Conservation (phyloP, 306 rosid genomes). For the Arachis hypogaea region DNA sequence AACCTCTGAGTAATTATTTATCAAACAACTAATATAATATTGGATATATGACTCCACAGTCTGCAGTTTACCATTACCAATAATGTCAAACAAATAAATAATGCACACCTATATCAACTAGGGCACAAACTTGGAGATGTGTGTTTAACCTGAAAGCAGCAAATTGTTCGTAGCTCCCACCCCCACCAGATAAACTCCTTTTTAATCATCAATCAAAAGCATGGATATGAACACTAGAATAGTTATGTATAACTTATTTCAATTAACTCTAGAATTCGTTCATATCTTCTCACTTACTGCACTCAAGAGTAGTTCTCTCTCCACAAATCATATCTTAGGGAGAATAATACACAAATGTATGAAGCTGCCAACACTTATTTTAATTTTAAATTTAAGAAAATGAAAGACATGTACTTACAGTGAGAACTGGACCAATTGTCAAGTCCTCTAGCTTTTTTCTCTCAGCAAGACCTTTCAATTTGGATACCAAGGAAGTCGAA, state of each 20-base stretch:
- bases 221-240: neutral
- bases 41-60: neutral
- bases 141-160: slow-evolving; percentile 17
- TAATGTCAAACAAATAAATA: neutral
- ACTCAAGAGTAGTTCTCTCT: too few relatives aligned
- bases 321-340: too few relatives aligned
- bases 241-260: neutral
- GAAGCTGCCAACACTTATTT: too few relatives aligned
- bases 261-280: slow-evolving; percentile 13
- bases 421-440: too few relatives aligned
- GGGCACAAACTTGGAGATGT: neutral
- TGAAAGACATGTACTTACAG: too few relatives aligned
- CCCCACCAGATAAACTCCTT: neutral
- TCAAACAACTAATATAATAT: neutral
- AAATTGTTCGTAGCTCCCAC: neutral
- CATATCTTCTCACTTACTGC: neutral
- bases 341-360: too few relatives aligned
- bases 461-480: too few relatives aligned
- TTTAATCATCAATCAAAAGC: too few relatives aligned
- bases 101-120: neutral
- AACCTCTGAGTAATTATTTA: neutral
- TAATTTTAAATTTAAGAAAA: too few relatives aligned
- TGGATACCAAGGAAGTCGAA: too few relatives aligned
- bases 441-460: too few relatives aligned
- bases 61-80: slow-evolving; percentile 2